These are phyloP conservation scores for Discostella pseudostelligera DNA, from an alignment of 108 stramenopile genomes.

Conservation along the genomic window DNA sequence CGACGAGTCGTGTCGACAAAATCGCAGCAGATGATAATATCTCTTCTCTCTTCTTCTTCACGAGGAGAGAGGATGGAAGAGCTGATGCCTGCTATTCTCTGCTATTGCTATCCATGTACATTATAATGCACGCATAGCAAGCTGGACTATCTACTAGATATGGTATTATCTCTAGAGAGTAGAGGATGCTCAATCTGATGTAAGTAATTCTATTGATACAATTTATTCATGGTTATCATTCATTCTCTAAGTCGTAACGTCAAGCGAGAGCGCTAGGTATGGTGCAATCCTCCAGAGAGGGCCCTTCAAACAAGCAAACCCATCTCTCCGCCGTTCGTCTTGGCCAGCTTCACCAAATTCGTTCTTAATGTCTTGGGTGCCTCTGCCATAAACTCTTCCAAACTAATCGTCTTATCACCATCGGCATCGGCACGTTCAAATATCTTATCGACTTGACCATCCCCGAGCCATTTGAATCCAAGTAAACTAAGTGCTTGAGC, in stretches of 20 bases:
- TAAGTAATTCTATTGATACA: no score
- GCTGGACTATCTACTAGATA: no score
- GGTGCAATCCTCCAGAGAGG: no score
- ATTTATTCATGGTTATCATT: no score
- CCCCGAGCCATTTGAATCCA: conserved; percentile 74
- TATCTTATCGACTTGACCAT: conserved; percentile 75
- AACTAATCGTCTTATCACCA: conserved; percentile 57
- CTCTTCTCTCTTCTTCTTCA: neutral
- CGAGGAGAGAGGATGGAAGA: no score
- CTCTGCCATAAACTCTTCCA: conserved; percentile 73
- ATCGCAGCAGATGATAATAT: neutral
- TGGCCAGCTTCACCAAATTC: conserved; percentile 82
- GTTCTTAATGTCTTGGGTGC: conserved; percentile 74
- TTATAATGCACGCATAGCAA: no score
- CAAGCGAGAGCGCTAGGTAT: no score
- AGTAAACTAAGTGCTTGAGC: conserved; percentile 43
- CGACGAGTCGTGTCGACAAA: no score
- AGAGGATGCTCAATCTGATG: no score
- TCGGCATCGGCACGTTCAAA: conserved; percentile 71
- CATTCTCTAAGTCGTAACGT: neutral
- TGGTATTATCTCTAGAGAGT: no score
- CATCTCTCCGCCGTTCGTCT: conserved; percentile 84
- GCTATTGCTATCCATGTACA: no score
- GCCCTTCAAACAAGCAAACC: conserved; percentile 74
- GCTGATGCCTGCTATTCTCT: no score